These are phyloP conservation scores for Trichosanthes truncata DNA, from an alignment of 306 rosid genomes.

Conservation along the genomic window DNA sequence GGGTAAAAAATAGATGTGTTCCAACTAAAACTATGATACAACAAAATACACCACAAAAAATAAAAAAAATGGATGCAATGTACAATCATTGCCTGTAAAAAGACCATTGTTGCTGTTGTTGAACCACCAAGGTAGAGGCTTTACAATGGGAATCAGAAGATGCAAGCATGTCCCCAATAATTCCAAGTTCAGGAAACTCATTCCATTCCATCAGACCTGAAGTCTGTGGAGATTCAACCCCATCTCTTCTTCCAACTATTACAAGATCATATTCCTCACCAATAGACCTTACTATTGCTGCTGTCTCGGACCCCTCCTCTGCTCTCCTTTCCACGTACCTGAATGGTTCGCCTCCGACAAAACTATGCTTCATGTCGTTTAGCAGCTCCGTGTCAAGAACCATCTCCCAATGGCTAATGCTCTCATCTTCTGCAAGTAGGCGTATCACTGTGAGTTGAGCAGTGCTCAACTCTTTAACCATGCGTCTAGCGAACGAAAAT, in stretches of 20 bases:
- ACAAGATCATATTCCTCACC: conserved; percentile 34
- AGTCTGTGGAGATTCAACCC: conserved; percentile 18
- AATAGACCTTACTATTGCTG: conserved; percentile 16
- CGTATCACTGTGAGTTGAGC: conserved; percentile 8
- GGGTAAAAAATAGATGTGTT: neutral
- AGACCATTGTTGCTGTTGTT: conserved; percentile 28
- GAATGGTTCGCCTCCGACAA: neutral
- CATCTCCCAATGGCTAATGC: neutral
- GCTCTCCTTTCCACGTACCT: conserved; percentile 6
- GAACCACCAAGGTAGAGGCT: conserved; percentile 52
- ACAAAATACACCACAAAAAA: neutral
- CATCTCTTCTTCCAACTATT: conserved; percentile 46
- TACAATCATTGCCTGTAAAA: neutral
- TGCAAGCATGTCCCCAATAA: conserved; percentile 53
- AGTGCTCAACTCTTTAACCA: conserved; percentile 29
- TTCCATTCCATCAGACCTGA: conserved; percentile 48
- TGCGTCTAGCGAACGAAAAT: conserved; percentile 21
- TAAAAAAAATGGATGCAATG: neutral
- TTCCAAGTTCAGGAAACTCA: conserved; percentile 61
- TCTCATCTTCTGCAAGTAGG: conserved; percentile 9
- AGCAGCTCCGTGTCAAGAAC: conserved; percentile 13
- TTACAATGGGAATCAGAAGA: conserved; percentile 27
- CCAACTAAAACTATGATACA: neutral
- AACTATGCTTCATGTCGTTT: conserved; percentile 10
- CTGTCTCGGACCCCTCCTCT: conserved; percentile 19